Conservation (phyloP, 345 rosid species). For the Zanthoxylum bungeanum region DNA sequence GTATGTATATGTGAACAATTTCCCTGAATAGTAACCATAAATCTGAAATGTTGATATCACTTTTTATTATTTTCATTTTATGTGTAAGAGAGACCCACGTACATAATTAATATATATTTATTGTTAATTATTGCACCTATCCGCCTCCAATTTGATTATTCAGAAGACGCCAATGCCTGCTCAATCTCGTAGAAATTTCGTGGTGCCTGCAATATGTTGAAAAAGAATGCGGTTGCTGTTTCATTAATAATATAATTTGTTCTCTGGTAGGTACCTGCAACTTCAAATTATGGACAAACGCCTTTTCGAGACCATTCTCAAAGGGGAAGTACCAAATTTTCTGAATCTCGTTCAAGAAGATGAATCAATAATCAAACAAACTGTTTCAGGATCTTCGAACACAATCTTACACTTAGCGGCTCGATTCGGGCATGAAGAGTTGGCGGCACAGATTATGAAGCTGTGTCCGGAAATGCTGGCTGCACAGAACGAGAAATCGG, state of each 20-base stretch:
- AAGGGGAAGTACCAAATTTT: constrained; percentile 22
- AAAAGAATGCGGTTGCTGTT: background rate
- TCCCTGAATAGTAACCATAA: too few species aligned
- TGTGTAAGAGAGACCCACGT: too few species aligned
- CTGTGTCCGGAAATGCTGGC: constrained; percentile 33
- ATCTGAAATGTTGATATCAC: too few species aligned
- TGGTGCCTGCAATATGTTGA: constrained; percentile 20
- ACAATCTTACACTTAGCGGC: constrained; percentile 41
- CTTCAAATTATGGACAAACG: constrained; percentile 26
- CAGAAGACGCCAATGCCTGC: background rate
- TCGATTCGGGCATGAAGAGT: constrained; percentile 34
- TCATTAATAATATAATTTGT: too few species aligned
- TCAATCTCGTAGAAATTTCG: constrained; percentile 17
- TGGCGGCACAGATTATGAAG: constrained; percentile 42
- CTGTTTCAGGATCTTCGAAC: constrained; percentile 17
- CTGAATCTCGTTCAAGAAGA: constrained; percentile 18
- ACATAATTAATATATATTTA: too few species aligned
- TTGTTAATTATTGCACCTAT: too few species aligned
- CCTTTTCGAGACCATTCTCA: constrained; percentile 22
- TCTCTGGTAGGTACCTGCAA: too few species aligned
- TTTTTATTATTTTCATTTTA: too few species aligned
- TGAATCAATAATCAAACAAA: constrained; percentile 11
- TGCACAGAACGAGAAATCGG: constrained; percentile 30
- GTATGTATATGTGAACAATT: too few species aligned
- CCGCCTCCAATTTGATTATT: too few species aligned